A percentile compares a stretch with the other conserved stretches of the same genome.
These are phyloP conservation scores for Amanita brunnescens DNA, from an alignment of 768 basidiomycete genomes.

Conservation along the genomic window DNA sequence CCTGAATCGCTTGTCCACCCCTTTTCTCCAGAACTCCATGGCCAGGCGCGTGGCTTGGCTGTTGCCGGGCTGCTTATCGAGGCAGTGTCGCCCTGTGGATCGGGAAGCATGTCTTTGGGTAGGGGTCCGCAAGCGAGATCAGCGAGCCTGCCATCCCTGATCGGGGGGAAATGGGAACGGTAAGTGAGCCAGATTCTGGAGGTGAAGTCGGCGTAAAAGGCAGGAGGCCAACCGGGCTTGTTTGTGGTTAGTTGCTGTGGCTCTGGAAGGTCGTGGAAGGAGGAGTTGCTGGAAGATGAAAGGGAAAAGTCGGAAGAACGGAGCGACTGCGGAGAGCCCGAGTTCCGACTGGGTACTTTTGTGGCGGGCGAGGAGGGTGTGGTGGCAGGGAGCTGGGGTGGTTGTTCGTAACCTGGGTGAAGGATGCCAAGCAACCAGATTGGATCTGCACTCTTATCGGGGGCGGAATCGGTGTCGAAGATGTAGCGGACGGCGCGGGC, in stretches of 20 bases:
- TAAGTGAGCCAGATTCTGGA: constrained; percentile 90
- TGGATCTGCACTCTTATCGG: constrained; percentile 71
- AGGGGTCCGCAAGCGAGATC: constrained; percentile 21
- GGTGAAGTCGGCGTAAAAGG: constrained; percentile 85
- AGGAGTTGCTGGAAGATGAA: constrained; percentile 14
- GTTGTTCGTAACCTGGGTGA: constrained; percentile 62
- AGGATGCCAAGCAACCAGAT: constrained; percentile 88
- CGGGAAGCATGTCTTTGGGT: not conserved
- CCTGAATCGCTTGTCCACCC: constrained; percentile 45
- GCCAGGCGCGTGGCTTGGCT: constrained; percentile 47
- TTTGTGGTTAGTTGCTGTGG: constrained; percentile 3
- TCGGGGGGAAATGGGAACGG: constrained; percentile 78
- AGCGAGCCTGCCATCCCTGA: constrained; percentile 48
- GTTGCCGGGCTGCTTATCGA: constrained; percentile 7
- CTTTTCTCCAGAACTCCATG: constrained; percentile 59
- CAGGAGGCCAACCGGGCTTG: constrained; percentile 63
- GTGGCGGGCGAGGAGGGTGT: not conserved
- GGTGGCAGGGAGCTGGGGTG: constrained; percentile 13
- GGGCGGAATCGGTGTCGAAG: constrained; percentile 82
- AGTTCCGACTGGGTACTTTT: constrained; percentile 15
- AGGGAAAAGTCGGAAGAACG: constrained; percentile 28
- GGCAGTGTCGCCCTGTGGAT: not conserved
- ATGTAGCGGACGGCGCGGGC: constrained; percentile 85
- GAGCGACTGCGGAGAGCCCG: constrained; percentile 32
- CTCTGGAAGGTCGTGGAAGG: constrained; percentile 4